These are phyloP conservation scores for Tubosaeta sp. DNA, from an alignment of 768 basidiomycete genomes.

Conservation along the genomic window DNA sequence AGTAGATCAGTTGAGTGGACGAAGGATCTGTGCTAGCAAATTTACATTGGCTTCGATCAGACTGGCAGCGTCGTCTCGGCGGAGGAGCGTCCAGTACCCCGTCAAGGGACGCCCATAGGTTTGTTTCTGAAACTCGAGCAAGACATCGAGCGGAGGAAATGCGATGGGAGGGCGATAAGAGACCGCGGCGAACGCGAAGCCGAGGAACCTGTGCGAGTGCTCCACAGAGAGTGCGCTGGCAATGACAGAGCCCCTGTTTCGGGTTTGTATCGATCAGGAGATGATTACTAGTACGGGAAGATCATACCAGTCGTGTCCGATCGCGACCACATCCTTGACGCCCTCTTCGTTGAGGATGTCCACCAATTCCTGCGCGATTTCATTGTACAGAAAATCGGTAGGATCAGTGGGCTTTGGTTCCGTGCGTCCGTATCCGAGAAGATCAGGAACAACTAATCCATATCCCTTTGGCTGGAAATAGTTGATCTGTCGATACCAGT, in stretches of 20 bases:
- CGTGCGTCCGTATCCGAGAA: constrained; percentile 45
- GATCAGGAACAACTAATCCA: constrained; percentile 43
- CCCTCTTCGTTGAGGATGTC: constrained; percentile 38
- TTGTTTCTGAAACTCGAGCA: constrained; percentile 24
- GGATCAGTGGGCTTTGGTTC: constrained; percentile 35
- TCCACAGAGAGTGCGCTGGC: constrained; percentile 35
- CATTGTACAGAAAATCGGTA: constrained; percentile 23
- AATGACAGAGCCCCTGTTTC: constrained; percentile 33
- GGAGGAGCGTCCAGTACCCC: constrained; percentile 42
- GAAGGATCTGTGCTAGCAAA: neutral
- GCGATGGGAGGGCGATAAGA: constrained; percentile 30
- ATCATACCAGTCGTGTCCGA: constrained; percentile 40
- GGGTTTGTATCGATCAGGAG: neutral
- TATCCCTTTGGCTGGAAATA: constrained; percentile 39
- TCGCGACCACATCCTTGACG: constrained; percentile 28
- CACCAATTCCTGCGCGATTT: constrained; percentile 31
- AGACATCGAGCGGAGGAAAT: constrained; percentile 24
- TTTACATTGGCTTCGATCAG: constrained; percentile 35
- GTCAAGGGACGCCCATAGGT: constrained; percentile 34
- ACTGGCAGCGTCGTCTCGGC: constrained; percentile 25
- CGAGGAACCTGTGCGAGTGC: constrained; percentile 39
- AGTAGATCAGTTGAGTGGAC: too few species aligned
- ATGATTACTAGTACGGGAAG: constrained; percentile 1
- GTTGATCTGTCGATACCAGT: constrained; percentile 40
- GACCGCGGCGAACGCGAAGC: constrained; percentile 35